Base-by-base conservation (phyloP, 2,329 filamentous ascomycete species). In the Talaromyces piceae region DNA sequence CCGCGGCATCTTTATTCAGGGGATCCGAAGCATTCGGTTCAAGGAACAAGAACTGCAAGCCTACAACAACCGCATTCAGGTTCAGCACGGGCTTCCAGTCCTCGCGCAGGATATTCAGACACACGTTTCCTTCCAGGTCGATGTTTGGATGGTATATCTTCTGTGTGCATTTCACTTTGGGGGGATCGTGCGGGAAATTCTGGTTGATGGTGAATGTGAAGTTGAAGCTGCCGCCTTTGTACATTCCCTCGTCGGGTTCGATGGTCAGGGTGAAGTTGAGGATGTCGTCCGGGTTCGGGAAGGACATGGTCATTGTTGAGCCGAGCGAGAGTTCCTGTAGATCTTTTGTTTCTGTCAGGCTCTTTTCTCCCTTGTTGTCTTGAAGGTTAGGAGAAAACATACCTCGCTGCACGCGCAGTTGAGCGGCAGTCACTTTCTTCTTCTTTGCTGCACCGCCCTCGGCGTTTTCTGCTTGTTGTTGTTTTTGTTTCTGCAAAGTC, bases 91-190 rank as follows among this genome's bases (percentile, higher is more conserved):
- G 93, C 77, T 97, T 98, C 93, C 93, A 98, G 74, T 98, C 93
- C 74, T 98, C 93, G 56, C 93, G 79, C 64, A 98, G 72, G 63
- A 98, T 98, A 69, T 98, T 98, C 64, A 98, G 74, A 75, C 93
- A 98, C 56, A 98, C 91, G 67, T 98, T 98, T 61, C 93, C 93
- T 68, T 97, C 89, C 37, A 95, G 79, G 65, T 98, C 93, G 67
- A 98, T 98, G 71, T 98, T 98, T 5, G 93, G 93, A 68, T 98
- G 93, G 74, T 98, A 98, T 63, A 98, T 97, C 78, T 95, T 97
- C 73, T 98, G 88, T 60, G 84, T 87, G 74, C 93, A 97, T 65
- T 88, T 93, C 61, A 98, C 93, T 73, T 97, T 97, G 18, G 93
- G 93, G 56, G 93, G 91, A 68, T 97, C 91, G 73, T 97, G 93